A percentile compares a stretch with the other conserved stretches of the same genome.
These are phyloP conservation scores for Candida maesae DNA, from an alignment of 805 yeast species.

Conservation along the genomic window DNA sequence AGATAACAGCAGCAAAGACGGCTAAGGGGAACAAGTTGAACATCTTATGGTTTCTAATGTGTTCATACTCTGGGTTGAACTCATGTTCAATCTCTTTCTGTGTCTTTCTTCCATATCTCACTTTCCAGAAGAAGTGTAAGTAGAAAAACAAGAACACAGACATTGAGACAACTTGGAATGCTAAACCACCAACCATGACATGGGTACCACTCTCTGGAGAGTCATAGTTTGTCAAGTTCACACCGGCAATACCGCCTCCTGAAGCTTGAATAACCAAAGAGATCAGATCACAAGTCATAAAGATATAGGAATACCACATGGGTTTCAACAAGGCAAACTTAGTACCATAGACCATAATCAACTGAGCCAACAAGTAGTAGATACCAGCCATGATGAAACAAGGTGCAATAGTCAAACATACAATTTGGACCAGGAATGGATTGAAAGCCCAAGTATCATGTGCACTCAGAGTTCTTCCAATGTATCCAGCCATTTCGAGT, in stretches of 20 bases:
- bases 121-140: constrained; percentile 41
- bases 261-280: constrained; percentile 64
- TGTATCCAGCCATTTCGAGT: constrained; percentile 65
- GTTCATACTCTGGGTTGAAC: constrained; percentile 7
- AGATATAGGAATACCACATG: constrained; percentile 57
- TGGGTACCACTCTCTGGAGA: constrained; percentile 45
- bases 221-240: constrained; percentile 32
- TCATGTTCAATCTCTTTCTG: constrained; percentile 2
- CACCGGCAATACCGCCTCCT: constrained; percentile 74
- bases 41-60: constrained; percentile 3
- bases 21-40: constrained; percentile 38
- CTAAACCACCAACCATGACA: constrained; percentile 74
- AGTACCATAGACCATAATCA: constrained; percentile 58
- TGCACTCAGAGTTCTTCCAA: constrained; percentile 51
- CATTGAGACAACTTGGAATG: constrained; percentile 71
- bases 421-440: constrained; percentile 58
- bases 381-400: constrained; percentile 82
- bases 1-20: constrained; percentile 44
- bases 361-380: constrained; percentile 65
- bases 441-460: constrained; percentile 32
- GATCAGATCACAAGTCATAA: constrained; percentile 62
- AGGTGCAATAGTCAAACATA: constrained; percentile 72
- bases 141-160: constrained; percentile 49
- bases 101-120: constrained; percentile 17
- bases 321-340: constrained; percentile 51